Base-by-base conservation (phyloP, 306 rosid genomes). In the Inga laurina region DNA sequence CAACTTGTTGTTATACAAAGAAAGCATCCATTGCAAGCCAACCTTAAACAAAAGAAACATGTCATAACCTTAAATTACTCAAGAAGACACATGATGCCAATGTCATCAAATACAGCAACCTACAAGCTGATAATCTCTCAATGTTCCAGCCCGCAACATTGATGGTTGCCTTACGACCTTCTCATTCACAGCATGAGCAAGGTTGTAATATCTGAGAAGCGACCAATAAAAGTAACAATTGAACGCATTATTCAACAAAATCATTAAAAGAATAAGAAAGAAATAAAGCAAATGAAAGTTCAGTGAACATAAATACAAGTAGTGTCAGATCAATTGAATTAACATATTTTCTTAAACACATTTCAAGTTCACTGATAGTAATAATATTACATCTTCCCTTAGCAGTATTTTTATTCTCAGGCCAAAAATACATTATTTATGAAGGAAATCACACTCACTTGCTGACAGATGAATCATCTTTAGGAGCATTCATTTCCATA, bases 21-120 rank as follows among this genome's bases (percentile, higher is more conserved):
- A 97, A 88, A 97, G 98, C 99, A 97, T 97, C 99, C 99, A 97
- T 86, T 97, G 99, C 84, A 97, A 89, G 72, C 99, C 99, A 88
- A 97, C 99, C 99, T 97, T 83, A 57, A 80, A 80, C 71, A 64
- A 79, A 74, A 77, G 21, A 45, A 78, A 76, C 48, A 76, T 39
- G 59, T 35, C 75, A 87, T 45, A 85, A 37, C 65, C 34, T 62
- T 61, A 75, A 44, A 27, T 59, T 79, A 37, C 56, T 76, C 77
- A 77, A 24, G 21, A 72, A 34, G 34, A 72, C 30, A 82, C 70
- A 82, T 34, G 64, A 67, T n/a, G 80, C 76, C 71, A 49, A 44
- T 79, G 79, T 54, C 82, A 54, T 82, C 46, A 62, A 87, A 74
- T 73, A 52, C 62, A 84, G 91, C 70, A 90, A 88, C 98, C 86